Percentiles rank a stretch among this genome's conserved stretches.
Conservation (phyloP, 2,329 filamentous ascomycete genomes). For the Monascus ruber region DNA sequence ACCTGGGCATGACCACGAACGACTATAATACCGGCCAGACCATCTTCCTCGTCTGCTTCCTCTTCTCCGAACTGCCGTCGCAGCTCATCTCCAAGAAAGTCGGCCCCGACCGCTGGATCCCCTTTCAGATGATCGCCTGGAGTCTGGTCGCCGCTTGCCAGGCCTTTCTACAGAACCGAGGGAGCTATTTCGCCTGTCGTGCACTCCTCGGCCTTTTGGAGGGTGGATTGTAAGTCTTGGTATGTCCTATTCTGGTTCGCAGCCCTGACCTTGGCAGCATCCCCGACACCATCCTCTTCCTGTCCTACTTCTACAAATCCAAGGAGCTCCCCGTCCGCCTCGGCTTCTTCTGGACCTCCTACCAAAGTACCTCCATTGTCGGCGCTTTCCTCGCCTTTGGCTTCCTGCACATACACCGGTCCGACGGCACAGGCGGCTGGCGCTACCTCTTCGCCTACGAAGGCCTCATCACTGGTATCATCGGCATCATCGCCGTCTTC, state of each 20-base stretch:
- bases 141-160: constrained; percentile 43
- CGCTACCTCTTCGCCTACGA: constrained; percentile 33
- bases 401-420: constrained; percentile 27
- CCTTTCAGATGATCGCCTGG: constrained; percentile 47
- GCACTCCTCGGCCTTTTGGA: constrained; percentile 40
- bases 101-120: constrained; percentile 50
- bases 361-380: constrained; percentile 37
- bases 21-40: constrained; percentile 35
- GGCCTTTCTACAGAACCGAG: constrained; percentile 38
- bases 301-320: constrained; percentile 66
- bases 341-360: constrained; percentile 60
- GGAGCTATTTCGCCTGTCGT: constrained; percentile 31
- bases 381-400: constrained; percentile 38
- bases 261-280: constrained; percentile 17
- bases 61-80: constrained; percentile 47
- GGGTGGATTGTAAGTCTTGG: constrained; percentile 49
- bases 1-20: constrained; percentile 38
- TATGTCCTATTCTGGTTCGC: constrained; percentile 1
- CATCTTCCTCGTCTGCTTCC: constrained; percentile 25
- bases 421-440: constrained; percentile 31
- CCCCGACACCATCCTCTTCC: constrained; percentile 40
- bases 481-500: constrained; percentile 46
- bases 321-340: constrained; percentile 57
- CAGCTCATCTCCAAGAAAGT: constrained; percentile 50
- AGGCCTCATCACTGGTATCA: constrained; percentile 40